Percentiles rank a stretch among this genome's conserved stretches.
phyloP scores from a whole-genome alignment of 805 yeast genomes.

The Jamesozyma rosinii region DNA sequence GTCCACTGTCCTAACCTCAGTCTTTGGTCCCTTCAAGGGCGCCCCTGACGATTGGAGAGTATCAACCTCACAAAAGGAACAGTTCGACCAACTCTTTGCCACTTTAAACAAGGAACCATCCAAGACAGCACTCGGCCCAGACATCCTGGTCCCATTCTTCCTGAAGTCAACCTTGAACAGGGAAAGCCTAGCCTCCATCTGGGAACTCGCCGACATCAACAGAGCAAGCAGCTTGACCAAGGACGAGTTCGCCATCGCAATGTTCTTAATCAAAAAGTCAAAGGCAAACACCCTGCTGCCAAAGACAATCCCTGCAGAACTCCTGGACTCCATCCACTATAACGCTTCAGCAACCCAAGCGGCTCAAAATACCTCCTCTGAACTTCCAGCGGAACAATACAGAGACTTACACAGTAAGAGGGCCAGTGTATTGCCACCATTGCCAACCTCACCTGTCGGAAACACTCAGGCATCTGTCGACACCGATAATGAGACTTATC shows the following conservation, averaged over 20 bases:
- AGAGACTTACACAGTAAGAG: neutral
- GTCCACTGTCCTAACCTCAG: neutral
- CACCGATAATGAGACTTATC: neutral
- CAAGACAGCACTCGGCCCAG: slow-evolving; percentile 47
- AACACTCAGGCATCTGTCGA: neutral
- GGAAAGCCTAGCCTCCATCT: slow-evolving; percentile 72
- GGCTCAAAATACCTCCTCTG: neutral
- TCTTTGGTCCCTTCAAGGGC: slow-evolving; percentile 1
- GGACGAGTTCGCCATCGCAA: slow-evolving; percentile 82
- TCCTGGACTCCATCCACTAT: slow-evolving; percentile 6
- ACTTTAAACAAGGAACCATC: slow-evolving; percentile 54
- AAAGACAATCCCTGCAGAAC: slow-evolving; percentile 26
- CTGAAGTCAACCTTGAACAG: slow-evolving; percentile 80
- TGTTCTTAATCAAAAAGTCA: slow-evolving; percentile 79
- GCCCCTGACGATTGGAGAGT: slow-evolving; percentile 48
- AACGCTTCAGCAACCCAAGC: neutral
- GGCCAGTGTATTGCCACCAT: neutral
- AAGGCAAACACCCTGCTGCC: slow-evolving; percentile 47
- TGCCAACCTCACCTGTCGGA: neutral
- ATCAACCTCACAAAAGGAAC: slow-evolving; percentile 55
- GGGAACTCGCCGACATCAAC: slow-evolving; percentile 89
- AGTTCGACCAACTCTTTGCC: slow-evolving; percentile 70
- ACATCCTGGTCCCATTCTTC: slow-evolving; percentile 77
- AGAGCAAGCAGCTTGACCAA: slow-evolving; percentile 72
- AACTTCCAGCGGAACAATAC: neutral